These are phyloP conservation scores for Rhodotorula sp. DNA, from an alignment of 1,284 basidiomycete genomes.

Conservation along the genomic window DNA sequence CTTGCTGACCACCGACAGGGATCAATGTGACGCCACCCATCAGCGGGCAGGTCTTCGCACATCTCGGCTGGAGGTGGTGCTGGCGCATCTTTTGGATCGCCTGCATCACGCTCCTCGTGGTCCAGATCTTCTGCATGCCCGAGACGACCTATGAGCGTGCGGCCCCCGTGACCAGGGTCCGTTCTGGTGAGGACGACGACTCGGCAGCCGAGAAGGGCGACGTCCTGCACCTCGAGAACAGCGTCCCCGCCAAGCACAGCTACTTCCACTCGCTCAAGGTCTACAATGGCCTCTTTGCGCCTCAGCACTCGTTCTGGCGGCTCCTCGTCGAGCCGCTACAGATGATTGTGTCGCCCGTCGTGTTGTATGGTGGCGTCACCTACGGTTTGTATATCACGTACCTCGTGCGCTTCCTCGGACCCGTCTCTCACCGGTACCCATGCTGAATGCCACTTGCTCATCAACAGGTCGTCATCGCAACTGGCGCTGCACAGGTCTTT, in stretches of 20 bases:
- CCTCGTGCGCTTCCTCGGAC: slow-evolving; percentile 1
- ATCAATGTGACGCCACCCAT: slow-evolving; percentile 5
- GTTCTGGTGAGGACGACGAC: neutral
- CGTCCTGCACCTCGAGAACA: neutral
- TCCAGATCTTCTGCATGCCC: slow-evolving; percentile 20
- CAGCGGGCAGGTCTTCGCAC: neutral
- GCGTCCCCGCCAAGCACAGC: neutral
- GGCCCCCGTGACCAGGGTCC: neutral
- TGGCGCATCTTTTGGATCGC: slow-evolving; percentile 13
- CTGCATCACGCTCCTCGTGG: slow-evolving; percentile 2
- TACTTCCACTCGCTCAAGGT: neutral
- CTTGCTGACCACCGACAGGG: too few species aligned
- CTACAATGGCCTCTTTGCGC: slow-evolving; percentile 9
- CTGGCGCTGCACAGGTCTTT: slow-evolving; percentile 15
- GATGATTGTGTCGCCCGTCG: slow-evolving; percentile 24
- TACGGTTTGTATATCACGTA: slow-evolving; percentile 29
- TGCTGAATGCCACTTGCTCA: too few species aligned
- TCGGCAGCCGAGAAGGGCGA: slow-evolving; percentile 1
- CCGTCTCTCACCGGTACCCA: too few species aligned
- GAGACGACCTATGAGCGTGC: slow-evolving; percentile 17
- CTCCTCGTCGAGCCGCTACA: slow-evolving; percentile 19
- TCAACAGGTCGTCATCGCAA: slow-evolving; percentile 13
- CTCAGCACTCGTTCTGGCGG: slow-evolving; percentile 9
- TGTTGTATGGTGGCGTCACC: slow-evolving; percentile 7
- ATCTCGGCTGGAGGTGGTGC: neutral